These are phyloP conservation scores for Cladosporium halotolerans DNA, from an alignment of 2,329 filamentous ascomycete species.

Conservation along the genomic window DNA sequence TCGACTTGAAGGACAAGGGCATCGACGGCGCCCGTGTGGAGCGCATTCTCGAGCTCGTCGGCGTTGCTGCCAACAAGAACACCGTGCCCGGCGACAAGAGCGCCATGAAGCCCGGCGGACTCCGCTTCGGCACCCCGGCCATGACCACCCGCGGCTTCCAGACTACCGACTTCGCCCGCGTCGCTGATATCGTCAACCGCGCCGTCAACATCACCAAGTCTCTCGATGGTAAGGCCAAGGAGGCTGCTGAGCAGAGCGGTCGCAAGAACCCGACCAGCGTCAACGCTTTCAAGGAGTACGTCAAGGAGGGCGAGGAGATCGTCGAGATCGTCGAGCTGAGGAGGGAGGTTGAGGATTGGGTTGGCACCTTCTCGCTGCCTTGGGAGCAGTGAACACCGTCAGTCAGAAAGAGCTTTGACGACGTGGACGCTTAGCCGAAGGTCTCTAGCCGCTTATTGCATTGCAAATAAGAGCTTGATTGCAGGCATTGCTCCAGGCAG, in stretches of 20 bases:
- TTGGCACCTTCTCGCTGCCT: constrained; percentile 65
- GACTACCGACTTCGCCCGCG: constrained; percentile 78
- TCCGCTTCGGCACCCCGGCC: constrained; percentile 90
- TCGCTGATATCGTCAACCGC: constrained; percentile 79
- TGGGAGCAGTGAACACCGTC: constrained; percentile 47
- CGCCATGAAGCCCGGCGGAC: constrained; percentile 83
- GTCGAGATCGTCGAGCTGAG: constrained; percentile 66
- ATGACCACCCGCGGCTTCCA: constrained; percentile 97
- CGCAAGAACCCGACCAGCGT: constrained; percentile 61
- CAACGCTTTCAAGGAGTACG: constrained; percentile 61
- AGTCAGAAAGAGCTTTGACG: neutral
- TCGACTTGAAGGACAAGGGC: constrained; percentile 81
- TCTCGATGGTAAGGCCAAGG: constrained; percentile 65
- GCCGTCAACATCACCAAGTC: constrained; percentile 72
- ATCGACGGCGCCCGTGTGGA: constrained; percentile 94
- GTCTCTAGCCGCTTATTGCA: neutral
- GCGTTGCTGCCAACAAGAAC: constrained; percentile 99
- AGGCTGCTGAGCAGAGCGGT: constrained; percentile 60
- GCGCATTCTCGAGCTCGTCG: constrained; percentile 91
- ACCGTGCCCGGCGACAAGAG: constrained; percentile 94
- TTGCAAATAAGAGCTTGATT: neutral
- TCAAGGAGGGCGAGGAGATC: constrained; percentile 61
- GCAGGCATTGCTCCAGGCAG: neutral
- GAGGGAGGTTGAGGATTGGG: constrained; percentile 72
- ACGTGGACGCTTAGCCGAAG: neutral